Base-by-base conservation (phyloP, 169 alveolate genomes). In the Plasmodium gonderi region DNA sequence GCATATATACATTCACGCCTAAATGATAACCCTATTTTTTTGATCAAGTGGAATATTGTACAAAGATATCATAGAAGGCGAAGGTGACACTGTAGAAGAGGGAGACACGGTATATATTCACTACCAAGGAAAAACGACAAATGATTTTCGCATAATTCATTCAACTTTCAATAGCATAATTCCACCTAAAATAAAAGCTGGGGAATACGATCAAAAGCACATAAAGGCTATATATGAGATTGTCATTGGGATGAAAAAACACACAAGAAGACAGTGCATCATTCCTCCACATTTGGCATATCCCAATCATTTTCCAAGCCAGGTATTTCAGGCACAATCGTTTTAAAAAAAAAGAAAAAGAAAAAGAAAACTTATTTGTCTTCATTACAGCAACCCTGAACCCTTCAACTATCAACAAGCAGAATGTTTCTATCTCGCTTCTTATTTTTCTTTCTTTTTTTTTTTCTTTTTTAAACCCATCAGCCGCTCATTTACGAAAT, bases 91-190 rank as follows among this genome's bases (percentile, higher is more conserved):
- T n/a, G 49, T 87, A n/a, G 93, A 87, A 87, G 87, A 87, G 45
- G 93, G 93, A 8, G 93, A 87, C 17, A 74, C 29, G 12, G 93
- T 87, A 20, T 87, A 87, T 75, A 87, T 87, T 26, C 93, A 87
- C 68, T 87, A 87, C 79, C 93, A 87, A 78, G 93, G 93, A 12
- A 87, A 87, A 75, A 87, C 93, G 68, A 87, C 93, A 65, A 87
- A 87, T 33, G 93, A 87, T 31, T 87, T 87, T 87, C 79, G 93
- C 42, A 75, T 87, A 75, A 87, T 87, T 75, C 85, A 87, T 33
- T 74, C 93, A 23, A 87, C 93, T 17, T 87, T 87, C 31, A 87
- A 40, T 26, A 75, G 93, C 47, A 54, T 87, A 14, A 49, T 87
- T 20, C 93, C 93, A 49, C 89, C 87, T 44, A 87, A 87, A 17